Conservation (phyloP, 2,329 filamentous ascomycete species). For the Macroventuria anomochaeta region DNA sequence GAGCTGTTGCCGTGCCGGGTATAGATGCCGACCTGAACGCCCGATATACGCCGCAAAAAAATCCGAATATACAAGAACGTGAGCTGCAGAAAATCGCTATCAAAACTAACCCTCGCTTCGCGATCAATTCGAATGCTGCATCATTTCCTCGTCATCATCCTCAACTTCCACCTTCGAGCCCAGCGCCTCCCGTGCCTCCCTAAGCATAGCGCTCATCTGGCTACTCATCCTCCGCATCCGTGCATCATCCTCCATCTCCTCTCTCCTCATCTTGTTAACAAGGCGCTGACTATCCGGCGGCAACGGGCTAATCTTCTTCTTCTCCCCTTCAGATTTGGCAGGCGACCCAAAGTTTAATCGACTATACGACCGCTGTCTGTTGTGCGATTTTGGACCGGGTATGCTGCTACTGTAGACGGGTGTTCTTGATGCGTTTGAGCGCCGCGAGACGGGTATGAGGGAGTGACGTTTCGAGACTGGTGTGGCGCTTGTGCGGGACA, state of each 20-base stretch:
- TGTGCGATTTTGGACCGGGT: conserved; percentile 12
- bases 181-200: conserved; percentile 84
- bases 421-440: conserved; percentile 37
- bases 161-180: conserved; percentile 58
- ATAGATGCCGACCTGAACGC: not conserved
- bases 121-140: not conserved
- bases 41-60: not conserved
- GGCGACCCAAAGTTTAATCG: conserved; percentile 45
- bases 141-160: conserved; percentile 36
- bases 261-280: conserved; percentile 72
- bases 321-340: conserved; percentile 29
- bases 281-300: conserved; percentile 74
- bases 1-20: not conserved
- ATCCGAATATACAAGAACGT: not conserved
- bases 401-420: conserved; percentile 25
- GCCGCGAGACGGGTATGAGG: conserved; percentile 54
- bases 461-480: conserved; percentile 45
- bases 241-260: conserved; percentile 79
- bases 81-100: no score
- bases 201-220: conserved; percentile 83
- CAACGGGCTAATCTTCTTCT: conserved; percentile 42
- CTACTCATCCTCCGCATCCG: conserved; percentile 81
- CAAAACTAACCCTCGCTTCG: no score
- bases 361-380: conserved; percentile 35
- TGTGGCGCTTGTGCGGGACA: conserved; percentile 27